Evolutionary conservation across 176 grass and related monocot genomes (phyloP).

Genomic region (Musa beccarii): DNA sequence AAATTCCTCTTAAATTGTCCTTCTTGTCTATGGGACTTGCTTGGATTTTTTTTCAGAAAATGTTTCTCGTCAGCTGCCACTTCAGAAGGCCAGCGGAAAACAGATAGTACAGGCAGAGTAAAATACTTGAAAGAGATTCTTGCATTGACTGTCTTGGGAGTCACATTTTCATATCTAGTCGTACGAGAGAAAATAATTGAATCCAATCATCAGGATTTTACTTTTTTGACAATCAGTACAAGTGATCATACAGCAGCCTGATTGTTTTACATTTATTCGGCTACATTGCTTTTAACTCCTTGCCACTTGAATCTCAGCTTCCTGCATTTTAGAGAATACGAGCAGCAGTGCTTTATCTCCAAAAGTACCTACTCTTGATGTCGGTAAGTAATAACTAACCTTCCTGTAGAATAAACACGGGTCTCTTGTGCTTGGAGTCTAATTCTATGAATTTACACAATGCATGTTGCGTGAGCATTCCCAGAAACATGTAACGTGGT

Average conservation of each 20-base stretch:
- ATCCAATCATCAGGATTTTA: no score
- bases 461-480: no score
- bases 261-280: no score
- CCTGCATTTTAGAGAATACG: constrained; percentile 74
- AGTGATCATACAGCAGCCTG: no score
- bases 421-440: no score
- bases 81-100: not conserved
- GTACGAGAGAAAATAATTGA: not conserved
- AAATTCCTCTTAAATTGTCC: not conserved
- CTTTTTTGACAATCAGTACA: no score
- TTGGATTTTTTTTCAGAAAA: not conserved
- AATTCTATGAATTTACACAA: no score
- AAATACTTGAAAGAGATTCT: not conserved
- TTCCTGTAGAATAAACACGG: no score
- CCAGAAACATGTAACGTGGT: not conserved
- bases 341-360: constrained; percentile 71
- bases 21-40: no score
- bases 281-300: not conserved
- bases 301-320: constrained; percentile 37
- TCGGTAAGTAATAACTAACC: constrained; percentile 45
- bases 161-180: not conserved
- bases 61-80: not conserved
- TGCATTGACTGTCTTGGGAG: not conserved
- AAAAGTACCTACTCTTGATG: constrained; percentile 59
- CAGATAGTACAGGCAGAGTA: not conserved